phyloP scores from a whole-genome alignment of 805 yeast species.

The Lipomyces oligophaga region DNA sequence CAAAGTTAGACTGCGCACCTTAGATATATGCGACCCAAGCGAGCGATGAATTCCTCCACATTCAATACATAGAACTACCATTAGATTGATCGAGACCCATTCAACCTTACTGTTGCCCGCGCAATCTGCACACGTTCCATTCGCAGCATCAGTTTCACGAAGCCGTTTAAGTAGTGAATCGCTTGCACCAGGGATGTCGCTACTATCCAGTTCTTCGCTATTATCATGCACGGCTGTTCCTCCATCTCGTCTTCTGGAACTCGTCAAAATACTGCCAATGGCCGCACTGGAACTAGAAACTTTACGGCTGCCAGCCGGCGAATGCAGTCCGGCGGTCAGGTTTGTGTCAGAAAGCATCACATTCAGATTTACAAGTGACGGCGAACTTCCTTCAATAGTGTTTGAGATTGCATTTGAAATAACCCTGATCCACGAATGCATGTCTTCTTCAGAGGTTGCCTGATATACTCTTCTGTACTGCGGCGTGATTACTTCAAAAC shows the following conservation, averaged over 20 bases:
- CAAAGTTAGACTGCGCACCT: slow-evolving; percentile 70
- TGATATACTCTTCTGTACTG: slow-evolving; percentile 70
- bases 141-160: slow-evolving; percentile 45
- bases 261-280: neutral
- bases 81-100: slow-evolving; percentile 77
- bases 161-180: slow-evolving; percentile 15
- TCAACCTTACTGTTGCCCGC: slow-evolving; percentile 61
- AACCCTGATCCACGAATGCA: slow-evolving; percentile 63
- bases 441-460: slow-evolving; percentile 64
- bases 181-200: neutral
- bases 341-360: neutral
- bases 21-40: slow-evolving; percentile 76
- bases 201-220: neutral
- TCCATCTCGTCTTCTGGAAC: neutral
- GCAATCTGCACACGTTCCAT: slow-evolving; percentile 76
- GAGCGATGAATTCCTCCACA: slow-evolving; percentile 89
- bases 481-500: slow-evolving; percentile 76
- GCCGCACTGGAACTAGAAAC: neutral
- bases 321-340: neutral
- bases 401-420: slow-evolving; percentile 51
- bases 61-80: slow-evolving; percentile 71
- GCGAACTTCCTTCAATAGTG: slow-evolving; percentile 41
- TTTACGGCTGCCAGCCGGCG: neutral
- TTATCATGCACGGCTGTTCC: neutral
- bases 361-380: slow-evolving; percentile 3